Percentiles rank a stretch among this genome's conserved stretches.
phyloP scores from a whole-genome alignment of 1,284 basidiomycete genomes.

The Cryptococcus depauperatus region DNA sequence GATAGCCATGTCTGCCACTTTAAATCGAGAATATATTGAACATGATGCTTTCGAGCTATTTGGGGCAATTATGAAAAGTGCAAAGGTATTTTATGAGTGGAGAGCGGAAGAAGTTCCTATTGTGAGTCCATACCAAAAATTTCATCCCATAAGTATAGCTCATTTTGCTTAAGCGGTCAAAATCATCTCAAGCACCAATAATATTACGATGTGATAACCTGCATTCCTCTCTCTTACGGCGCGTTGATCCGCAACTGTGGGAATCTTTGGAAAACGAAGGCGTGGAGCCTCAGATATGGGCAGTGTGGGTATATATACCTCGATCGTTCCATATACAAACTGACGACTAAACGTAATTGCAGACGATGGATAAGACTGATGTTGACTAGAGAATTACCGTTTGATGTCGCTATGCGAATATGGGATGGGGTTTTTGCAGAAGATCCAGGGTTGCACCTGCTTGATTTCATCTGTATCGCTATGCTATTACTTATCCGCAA shows the following conservation, averaged over 20 bases:
- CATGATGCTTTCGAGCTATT: constrained; percentile 76
- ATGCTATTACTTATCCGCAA: constrained; percentile 89
- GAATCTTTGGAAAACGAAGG: constrained; percentile 63
- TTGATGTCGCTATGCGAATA: constrained; percentile 61
- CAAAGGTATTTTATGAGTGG: constrained; percentile 85
- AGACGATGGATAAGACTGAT: constrained; percentile 85
- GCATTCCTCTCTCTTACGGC: constrained; percentile 61
- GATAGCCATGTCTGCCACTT: constrained; percentile 28
- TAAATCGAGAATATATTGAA: constrained; percentile 42
- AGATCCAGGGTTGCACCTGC: constrained; percentile 60
- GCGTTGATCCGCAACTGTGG: constrained; percentile 75
- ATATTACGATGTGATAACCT: constrained; percentile 69
- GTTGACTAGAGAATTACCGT: constrained; percentile 78
- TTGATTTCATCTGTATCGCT: constrained; percentile 76
- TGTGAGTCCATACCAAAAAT: constrained; percentile 21
- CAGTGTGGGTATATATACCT: constrained; percentile 60
- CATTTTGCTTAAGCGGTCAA: constrained; percentile 11
- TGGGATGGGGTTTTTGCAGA: constrained; percentile 90
- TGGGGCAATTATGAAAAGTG: constrained; percentile 62
- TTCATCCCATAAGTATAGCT: no score
- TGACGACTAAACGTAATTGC: constrained; percentile 5
- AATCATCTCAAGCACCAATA: constrained; percentile 56
- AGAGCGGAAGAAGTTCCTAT: constrained; percentile 48
- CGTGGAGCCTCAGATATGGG: constrained; percentile 89
- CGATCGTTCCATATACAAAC: background rate